phyloP scores from a whole-genome alignment of 805 yeast genomes.

The Clavispora fructus region DNA sequence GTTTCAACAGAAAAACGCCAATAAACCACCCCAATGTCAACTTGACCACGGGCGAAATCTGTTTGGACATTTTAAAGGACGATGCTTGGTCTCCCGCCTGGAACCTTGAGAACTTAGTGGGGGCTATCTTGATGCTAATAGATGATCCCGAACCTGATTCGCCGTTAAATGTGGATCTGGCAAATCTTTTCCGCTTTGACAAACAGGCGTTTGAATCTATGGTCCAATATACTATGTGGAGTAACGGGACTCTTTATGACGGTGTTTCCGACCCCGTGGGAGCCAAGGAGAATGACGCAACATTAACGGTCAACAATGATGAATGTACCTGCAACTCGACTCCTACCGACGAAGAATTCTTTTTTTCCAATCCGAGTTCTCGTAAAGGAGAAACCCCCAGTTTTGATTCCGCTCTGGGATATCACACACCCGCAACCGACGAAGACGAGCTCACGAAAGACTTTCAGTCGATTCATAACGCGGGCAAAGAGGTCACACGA shows the following conservation, averaged over 20 bases:
- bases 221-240: slow-evolving; percentile 39
- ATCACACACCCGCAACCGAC: slow-evolving; percentile 1
- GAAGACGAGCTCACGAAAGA: slow-evolving; percentile 1
- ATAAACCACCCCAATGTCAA: slow-evolving; percentile 40
- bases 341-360: too few relatives aligned
- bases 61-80: slow-evolving; percentile 56
- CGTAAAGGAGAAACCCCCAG: neutral
- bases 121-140: slow-evolving; percentile 53
- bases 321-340: neutral
- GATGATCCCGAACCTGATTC: slow-evolving; percentile 67
- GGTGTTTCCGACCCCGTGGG: slow-evolving; percentile 6
- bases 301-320: neutral
- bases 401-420: neutral
- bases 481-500: slow-evolving; percentile 30
- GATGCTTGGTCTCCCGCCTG: slow-evolving; percentile 73
- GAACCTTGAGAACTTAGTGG: slow-evolving; percentile 50
- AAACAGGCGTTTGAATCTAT: slow-evolving; percentile 33
- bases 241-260: slow-evolving; percentile 23
- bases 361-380: neutral
- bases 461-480: slow-evolving; percentile 23
- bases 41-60: slow-evolving; percentile 56
- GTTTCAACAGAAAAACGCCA: slow-evolving; percentile 39
- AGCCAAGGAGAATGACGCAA: neutral
- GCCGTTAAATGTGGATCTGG: slow-evolving; percentile 67
- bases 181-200: slow-evolving; percentile 49